These are phyloP conservation scores for Phytopythium sindhum DNA, from an alignment of 352 stramenopile genomes.

Conservation along the genomic window DNA sequence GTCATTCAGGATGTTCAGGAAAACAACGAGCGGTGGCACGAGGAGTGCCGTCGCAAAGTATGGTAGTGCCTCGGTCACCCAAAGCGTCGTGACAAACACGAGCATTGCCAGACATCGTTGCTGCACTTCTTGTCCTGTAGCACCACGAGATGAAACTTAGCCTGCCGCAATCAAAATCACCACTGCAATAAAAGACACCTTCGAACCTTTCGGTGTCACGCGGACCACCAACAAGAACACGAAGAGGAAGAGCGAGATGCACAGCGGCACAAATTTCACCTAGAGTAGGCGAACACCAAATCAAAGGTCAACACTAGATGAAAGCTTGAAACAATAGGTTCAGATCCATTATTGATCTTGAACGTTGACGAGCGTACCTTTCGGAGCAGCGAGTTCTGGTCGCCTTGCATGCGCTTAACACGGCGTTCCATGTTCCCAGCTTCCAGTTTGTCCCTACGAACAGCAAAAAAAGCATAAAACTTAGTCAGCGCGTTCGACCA, in stretches of 20 bases:
- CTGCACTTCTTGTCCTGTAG: constrained; percentile 66
- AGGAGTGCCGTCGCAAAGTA: constrained; percentile 91
- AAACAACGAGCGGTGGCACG: constrained; percentile 86
- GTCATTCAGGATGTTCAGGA: constrained; percentile 86
- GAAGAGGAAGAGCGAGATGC: constrained; percentile 71
- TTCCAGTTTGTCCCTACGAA: constrained; percentile 75
- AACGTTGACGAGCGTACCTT: constrained; percentile 37
- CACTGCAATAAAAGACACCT: neutral
- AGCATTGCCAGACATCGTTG: constrained; percentile 88
- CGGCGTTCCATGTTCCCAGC: constrained; percentile 85
- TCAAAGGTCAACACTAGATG: neutral
- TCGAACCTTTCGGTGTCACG: constrained; percentile 65
- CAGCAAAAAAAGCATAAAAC: constrained; percentile 9
- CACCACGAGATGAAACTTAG: neutral
- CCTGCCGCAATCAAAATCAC: neutral
- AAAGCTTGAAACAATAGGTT: neutral
- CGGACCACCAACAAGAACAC: constrained; percentile 68
- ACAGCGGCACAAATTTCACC: constrained; percentile 79
- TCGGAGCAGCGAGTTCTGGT: constrained; percentile 79
- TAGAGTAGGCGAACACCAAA: constrained; percentile 10
- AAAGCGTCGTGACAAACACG: constrained; percentile 87
- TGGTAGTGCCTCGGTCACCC: constrained; percentile 88
- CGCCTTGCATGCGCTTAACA: constrained; percentile 76
- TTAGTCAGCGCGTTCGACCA: constrained; percentile 11
- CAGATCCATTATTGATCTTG: neutral